A percentile compares a stretch with the other conserved stretches of the same genome.
Conservation (phyloP, 305 asterid species). For the Solanum hybrid region DNA sequence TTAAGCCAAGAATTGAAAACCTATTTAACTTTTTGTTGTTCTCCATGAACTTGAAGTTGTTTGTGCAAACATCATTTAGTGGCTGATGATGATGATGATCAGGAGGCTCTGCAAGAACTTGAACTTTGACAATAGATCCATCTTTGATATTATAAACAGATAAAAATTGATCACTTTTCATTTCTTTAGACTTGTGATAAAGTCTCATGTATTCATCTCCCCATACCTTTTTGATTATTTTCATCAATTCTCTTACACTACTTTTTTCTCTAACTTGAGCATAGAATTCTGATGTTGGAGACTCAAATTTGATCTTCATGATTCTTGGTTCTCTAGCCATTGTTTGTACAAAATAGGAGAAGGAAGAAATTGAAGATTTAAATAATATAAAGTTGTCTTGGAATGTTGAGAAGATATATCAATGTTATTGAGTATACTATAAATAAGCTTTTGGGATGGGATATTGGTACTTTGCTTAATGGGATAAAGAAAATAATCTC, state of each 20-base stretch:
- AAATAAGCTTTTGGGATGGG: not conserved
- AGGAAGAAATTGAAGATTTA: not conserved
- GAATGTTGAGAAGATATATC: not conserved
- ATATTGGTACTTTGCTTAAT: not conserved
- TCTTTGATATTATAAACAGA: conserved; percentile 4
- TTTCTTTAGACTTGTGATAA: not conserved
- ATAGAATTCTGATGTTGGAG: conserved; percentile 8
- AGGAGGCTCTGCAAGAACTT: conserved; percentile 7
- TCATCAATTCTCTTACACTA: conserved; percentile 5
- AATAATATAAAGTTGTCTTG: not conserved
- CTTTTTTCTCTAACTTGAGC: not conserved
- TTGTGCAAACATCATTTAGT: not conserved
- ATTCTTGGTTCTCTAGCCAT: not conserved
- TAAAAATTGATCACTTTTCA: not conserved
- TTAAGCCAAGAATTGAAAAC: not conserved
- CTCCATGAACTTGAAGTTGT: not conserved
- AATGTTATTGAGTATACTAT: not conserved
- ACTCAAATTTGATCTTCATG: conserved; percentile 2
- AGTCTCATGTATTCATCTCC: conserved; percentile 6
- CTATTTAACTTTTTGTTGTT: not conserved
- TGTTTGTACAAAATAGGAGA: not conserved
- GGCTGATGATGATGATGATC: not conserved
- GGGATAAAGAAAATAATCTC: not conserved
- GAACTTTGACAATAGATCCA: conserved; percentile 8
- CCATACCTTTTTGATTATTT: conserved; percentile 8